These are phyloP conservation scores for Orbilia quercus DNA, from an alignment of 2,329 filamentous ascomycete species.

Conservation along the genomic window DNA sequence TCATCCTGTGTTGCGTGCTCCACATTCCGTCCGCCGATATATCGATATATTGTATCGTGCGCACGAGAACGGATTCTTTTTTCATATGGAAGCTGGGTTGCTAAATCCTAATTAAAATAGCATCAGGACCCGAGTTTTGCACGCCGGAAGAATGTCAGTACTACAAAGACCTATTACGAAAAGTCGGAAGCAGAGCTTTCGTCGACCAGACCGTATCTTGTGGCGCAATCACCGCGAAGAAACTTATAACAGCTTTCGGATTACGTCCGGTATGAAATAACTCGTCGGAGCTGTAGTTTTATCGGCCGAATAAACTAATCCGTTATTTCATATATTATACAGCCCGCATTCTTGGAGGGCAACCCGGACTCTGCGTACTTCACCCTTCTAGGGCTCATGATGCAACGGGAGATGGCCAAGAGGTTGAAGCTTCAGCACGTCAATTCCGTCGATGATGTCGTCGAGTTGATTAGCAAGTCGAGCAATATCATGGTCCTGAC, in stretches of 20 bases:
- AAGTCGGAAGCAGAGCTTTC: conserved; percentile 81
- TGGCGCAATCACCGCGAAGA: conserved; percentile 79
- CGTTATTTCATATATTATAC: conserved; percentile 16
- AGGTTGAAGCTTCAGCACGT: conserved; percentile 81
- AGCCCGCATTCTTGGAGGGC: conserved; percentile 77
- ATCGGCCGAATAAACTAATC: conserved; percentile 23
- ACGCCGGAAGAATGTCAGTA: conserved; percentile 75
- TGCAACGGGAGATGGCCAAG: conserved; percentile 82
- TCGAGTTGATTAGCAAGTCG: conserved; percentile 76
- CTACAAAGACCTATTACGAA: conserved; percentile 77
- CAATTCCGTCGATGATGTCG: conserved; percentile 89
- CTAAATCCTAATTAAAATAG: conserved; percentile 16
- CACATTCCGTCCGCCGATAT: too few species aligned
- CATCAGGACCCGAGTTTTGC: conserved; percentile 68
- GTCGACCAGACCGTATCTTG: conserved; percentile 76
- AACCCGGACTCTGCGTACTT: conserved; percentile 79
- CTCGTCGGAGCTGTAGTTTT: not conserved
- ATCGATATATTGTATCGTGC: conserved; percentile 27
- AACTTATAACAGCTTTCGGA: conserved; percentile 86
- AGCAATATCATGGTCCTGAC: conserved; percentile 93
- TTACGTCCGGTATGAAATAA: conserved; percentile 68
- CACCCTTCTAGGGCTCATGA: conserved; percentile 77
- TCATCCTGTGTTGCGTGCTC: conserved; percentile 22
- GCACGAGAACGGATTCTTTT: conserved; percentile 5
- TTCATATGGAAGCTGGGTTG: conserved; percentile 7